Conservation (phyloP, 331 rosid genomes). For the Spiraea crenata region DNA sequence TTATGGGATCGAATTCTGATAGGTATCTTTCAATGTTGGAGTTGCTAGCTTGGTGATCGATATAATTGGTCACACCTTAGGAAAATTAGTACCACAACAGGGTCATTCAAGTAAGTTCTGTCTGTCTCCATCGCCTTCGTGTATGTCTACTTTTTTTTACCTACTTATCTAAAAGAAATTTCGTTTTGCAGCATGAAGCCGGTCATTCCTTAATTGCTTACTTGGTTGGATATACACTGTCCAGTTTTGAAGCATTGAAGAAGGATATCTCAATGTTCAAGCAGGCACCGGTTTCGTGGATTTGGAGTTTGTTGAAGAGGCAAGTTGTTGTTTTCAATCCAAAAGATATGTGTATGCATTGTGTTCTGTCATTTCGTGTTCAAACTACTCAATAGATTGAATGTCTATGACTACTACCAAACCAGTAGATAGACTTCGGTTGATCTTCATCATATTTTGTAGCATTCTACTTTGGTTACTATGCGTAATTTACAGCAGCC, state of each 20-base stretch:
- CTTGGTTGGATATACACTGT: conserved; percentile 65
- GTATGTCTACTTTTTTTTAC: no score
- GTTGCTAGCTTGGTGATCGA: conserved; percentile 74
- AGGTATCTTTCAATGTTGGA: conserved; percentile 85
- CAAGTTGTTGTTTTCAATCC: conserved; percentile 29
- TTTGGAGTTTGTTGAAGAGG: conserved; percentile 86
- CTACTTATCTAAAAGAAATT: conserved; percentile 8
- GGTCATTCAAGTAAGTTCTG: conserved; percentile 72
- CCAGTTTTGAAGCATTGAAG: conserved; percentile 76
- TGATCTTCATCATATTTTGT: not conserved
- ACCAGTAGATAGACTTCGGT: not conserved
- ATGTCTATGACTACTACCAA: no score
- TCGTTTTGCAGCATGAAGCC: conserved; percentile 85
- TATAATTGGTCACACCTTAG: conserved; percentile 82
- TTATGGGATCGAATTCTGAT: conserved; percentile 12
- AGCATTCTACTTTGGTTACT: not conserved
- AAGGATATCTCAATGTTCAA: conserved; percentile 93
- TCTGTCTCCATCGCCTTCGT: no score
- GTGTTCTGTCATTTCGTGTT: no score
- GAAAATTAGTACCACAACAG: conserved; percentile 79
- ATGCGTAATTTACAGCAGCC: conserved; percentile 26
- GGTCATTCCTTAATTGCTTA: conserved; percentile 93
- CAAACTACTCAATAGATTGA: no score
- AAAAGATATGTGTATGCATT: no score
- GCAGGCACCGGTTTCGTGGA: conserved; percentile 94